Evolutionary conservation across 768 basidiomycete genomes (phyloP), one percentile per base, ranked within the genome.

Genomic region (Mycena indigotica): DNA sequence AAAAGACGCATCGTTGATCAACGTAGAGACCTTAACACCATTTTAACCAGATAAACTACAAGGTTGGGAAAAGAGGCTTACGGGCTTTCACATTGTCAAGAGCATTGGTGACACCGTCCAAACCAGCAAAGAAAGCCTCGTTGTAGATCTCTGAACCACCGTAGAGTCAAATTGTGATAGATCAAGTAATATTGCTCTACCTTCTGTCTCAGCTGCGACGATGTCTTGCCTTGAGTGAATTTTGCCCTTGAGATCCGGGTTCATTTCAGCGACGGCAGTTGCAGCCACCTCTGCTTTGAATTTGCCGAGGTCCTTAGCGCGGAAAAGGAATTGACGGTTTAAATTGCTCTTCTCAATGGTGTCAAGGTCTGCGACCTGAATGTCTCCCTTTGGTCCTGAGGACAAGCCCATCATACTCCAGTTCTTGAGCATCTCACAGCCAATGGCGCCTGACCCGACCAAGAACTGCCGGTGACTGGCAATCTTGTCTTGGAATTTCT

Each of bases 391-490:
- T 16, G 83, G 78, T 12, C 92, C 92, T 28, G 88, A 83, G 5
- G 84, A 95, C 45, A 99, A 77, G 59, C 97, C 97, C 82, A 98
- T 96, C 93, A 98, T 91, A 63, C 92, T 91, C 97, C 97, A 99
- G 74, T 98, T 99, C 81, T 99, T 99, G 67, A 99, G 77, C 97
- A 98, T 98, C 77, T 99, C 97, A 69, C 97, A 99, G 19, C 97
- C 97, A 70, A 99, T 98, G 30, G 97, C 97, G 44, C 97, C 97
- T n/a, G 96, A 87, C 8, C 97, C 97, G 55, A 99, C 97, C 44
- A 99, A 82, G 84, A 99, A 99, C 67, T 98, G 92, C 25, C 91
- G 84, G 69, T 93, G 86, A 69, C 90, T 89, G 39, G 85, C 83
- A 59, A 99, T 88, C 78, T 92, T 97, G 38, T 89, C 81, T 64